phyloP scores from a whole-genome alignment of 2,329 filamentous ascomycete species.

The Cladosporium oxysporum region DNA sequence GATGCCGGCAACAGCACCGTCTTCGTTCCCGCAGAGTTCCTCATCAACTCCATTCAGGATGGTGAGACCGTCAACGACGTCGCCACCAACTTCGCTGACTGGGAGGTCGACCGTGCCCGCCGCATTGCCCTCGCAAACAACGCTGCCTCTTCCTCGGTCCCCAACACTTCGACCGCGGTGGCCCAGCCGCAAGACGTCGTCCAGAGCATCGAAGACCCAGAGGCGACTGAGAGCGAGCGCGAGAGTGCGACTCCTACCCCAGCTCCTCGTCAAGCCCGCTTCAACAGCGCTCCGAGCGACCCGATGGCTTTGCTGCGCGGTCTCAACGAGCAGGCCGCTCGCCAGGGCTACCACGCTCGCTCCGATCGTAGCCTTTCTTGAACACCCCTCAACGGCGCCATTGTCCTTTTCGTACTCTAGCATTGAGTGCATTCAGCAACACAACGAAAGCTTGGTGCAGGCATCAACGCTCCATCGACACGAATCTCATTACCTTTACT shows the following conservation, averaged over 20 bases:
- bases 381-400: not conserved
- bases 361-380: not conserved
- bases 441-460: not conserved
- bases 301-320: conserved; percentile 8
- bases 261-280: not conserved
- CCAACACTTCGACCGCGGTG: not conserved
- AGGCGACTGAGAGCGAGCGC: conserved; percentile 38
- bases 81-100: conserved; percentile 29
- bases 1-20: conserved; percentile 23
- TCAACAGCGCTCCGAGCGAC: not conserved
- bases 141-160: not conserved
- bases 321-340: not conserved
- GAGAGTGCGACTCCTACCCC: not conserved
- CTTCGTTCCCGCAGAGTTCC: conserved; percentile 37
- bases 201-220: not conserved
- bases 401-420: not conserved
- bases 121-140: not conserved
- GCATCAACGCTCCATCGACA: not conserved
- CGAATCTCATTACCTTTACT: not conserved
- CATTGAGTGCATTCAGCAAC: not conserved
- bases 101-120: conserved; percentile 15
- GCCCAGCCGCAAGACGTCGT: not conserved
- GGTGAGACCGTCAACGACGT: conserved; percentile 29
- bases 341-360: conserved; percentile 5
- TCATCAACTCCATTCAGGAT: conserved; percentile 26